These are phyloP conservation scores for Aspergillus asperescens DNA, from an alignment of 495 filamentous ascomycete genomes.

Conservation along the genomic window DNA sequence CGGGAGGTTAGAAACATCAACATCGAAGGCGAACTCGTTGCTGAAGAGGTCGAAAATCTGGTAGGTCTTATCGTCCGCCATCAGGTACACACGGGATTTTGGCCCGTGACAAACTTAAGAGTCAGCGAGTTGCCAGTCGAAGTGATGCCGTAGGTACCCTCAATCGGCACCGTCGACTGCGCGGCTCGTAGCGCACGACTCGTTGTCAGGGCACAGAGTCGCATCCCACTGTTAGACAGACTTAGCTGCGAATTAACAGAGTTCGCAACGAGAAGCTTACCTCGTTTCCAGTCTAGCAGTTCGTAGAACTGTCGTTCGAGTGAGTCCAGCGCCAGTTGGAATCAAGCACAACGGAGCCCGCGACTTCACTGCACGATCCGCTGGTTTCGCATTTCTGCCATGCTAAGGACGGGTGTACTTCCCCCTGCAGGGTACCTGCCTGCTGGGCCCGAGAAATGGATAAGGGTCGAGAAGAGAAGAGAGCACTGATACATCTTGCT, in stretches of 20 bases:
- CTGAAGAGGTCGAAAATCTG: constrained; percentile 51
- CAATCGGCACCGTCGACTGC: constrained; percentile 57
- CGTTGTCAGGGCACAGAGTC: constrained; percentile 47
- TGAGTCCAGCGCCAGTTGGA: constrained; percentile 63
- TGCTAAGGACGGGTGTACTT: constrained; percentile 57
- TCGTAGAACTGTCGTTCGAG: constrained; percentile 42
- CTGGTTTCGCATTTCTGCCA: constrained; percentile 50
- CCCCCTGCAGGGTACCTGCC: constrained; percentile 47
- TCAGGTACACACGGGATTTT: constrained; percentile 54
- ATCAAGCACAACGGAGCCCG: constrained; percentile 58
- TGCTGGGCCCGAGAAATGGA: constrained; percentile 43
- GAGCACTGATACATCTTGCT: constrained; percentile 34
- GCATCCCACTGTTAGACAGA: constrained; percentile 38
- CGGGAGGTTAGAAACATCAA: constrained; percentile 56
- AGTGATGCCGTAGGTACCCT: constrained; percentile 48
- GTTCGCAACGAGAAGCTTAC: constrained; percentile 10
- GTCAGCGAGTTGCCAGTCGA: constrained; percentile 46
- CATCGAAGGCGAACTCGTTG: constrained; percentile 62
- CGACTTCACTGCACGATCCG: constrained; percentile 47
- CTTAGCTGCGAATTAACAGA: background rate
- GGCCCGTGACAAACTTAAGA: constrained; percentile 48
- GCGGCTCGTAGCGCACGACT: constrained; percentile 52
- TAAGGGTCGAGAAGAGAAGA: constrained; percentile 33
- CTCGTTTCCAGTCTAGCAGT: constrained; percentile 60
- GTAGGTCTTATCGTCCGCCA: constrained; percentile 49